A percentile compares a stretch with the other conserved stretches of the same genome.
Conservation (phyloP, 257 asterid genomes). For the Solanum etuberosum region DNA sequence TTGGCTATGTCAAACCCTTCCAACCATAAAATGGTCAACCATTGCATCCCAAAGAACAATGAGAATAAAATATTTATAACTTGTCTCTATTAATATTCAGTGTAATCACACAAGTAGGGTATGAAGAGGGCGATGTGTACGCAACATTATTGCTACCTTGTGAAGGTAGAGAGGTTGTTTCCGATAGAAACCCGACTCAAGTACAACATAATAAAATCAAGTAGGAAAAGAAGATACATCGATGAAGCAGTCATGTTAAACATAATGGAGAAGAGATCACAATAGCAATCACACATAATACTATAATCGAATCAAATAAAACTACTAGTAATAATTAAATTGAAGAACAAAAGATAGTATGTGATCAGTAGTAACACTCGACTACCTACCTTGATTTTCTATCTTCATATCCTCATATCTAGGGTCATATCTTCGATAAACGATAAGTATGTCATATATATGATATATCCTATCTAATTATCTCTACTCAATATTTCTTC, state of each 20-base stretch:
- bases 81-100: not conserved
- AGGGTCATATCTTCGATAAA: not conserved
- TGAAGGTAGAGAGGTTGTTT: not conserved
- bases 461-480: not conserved
- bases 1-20: not conserved
- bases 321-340: not conserved
- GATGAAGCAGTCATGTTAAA: not conserved
- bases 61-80: not conserved
- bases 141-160: not conserved
- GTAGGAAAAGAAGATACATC: not conserved
- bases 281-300: not conserved
- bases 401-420: not conserved
- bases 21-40: not conserved
- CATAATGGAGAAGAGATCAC: not conserved
- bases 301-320: not conserved
- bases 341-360: not conserved
- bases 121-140: not conserved
- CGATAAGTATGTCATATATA: not conserved
- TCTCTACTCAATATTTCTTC: not conserved
- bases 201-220: not conserved
- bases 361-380: not conserved
- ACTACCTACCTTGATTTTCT: not conserved
- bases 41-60: not conserved
- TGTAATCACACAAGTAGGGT: rapidly evolving
- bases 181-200: rapidly evolving